Conservation (phyloP, 495 filamentous ascomycete genomes). For the Penicillium samsonianum region DNA sequence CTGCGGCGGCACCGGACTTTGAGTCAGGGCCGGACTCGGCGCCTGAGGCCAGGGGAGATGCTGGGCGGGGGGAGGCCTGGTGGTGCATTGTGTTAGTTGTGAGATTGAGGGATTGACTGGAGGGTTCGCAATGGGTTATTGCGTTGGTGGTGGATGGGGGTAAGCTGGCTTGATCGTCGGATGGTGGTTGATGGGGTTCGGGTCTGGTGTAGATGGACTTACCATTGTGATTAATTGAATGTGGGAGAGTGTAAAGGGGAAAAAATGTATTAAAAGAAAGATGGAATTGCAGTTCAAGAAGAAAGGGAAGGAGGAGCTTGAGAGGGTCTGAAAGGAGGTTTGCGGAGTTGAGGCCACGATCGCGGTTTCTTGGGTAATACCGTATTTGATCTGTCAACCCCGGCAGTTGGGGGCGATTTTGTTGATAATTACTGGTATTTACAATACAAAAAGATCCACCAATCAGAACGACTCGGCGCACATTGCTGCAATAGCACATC, state of each 20-base stretch:
- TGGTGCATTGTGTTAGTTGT: slow-evolving; percentile 9
- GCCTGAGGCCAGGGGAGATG: slow-evolving; percentile 51
- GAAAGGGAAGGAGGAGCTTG: slow-evolving; percentile 18
- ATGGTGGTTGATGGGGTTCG: slow-evolving; percentile 15
- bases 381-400: slow-evolving; percentile 19
- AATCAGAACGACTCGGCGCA: slow-evolving; percentile 16
- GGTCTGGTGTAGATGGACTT: slow-evolving; percentile 19
- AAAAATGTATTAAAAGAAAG: slow-evolving; percentile 4
- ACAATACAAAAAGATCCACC: slow-evolving; percentile 12
- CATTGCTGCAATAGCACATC: not conserved
- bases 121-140: not conserved
- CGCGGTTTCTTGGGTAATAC: slow-evolving; percentile 40
- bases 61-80: slow-evolving; percentile 49
- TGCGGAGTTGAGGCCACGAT: slow-evolving; percentile 51
- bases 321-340: slow-evolving; percentile 19
- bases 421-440: slow-evolving; percentile 17
- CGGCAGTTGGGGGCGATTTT: not conserved
- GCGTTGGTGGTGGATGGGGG: slow-evolving; percentile 8
- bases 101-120: slow-evolving; percentile 13
- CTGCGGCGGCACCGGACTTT: slow-evolving; percentile 65
- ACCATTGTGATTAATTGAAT: slow-evolving; percentile 39
- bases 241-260: slow-evolving; percentile 17
- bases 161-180: slow-evolving; percentile 10
- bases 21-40: slow-evolving; percentile 52
- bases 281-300: slow-evolving; percentile 11